Percentiles rank a stretch among this genome's conserved stretches.
phyloP scores from a whole-genome alignment of 495 filamentous ascomycete species.

The Amniculicola lignicola region DNA sequence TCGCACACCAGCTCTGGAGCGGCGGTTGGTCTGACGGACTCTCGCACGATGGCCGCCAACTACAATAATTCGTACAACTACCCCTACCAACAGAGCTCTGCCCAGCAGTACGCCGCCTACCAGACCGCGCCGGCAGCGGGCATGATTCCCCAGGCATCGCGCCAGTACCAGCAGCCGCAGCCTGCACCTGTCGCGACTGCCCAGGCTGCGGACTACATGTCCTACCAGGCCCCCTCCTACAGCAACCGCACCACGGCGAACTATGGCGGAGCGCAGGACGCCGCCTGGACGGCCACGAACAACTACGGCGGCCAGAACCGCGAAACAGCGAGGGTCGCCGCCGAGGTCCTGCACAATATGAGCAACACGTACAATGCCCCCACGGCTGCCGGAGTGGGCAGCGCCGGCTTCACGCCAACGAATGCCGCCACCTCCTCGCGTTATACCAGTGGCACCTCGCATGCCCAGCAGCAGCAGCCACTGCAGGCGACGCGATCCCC shows the following conservation, averaged over 20 bases:
- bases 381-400: not conserved
- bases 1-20: not conserved
- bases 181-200: constrained; percentile 6
- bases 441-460: constrained; percentile 14
- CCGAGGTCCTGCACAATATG: constrained; percentile 29
- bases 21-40: not conserved
- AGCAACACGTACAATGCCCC: constrained; percentile 27
- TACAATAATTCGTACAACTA: constrained; percentile 20
- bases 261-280: constrained; percentile 15
- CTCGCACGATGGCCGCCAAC: constrained; percentile 6
- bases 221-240: constrained; percentile 17
- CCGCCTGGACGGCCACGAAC: constrained; percentile 13
- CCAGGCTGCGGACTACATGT: constrained; percentile 28
- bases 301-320: constrained; percentile 14
- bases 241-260: not conserved
- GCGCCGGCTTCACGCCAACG: constrained; percentile 15
- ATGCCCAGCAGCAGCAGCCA: constrained; percentile 8
- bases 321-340: constrained; percentile 15
- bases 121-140: constrained; percentile 16
- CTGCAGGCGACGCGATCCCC: constrained; percentile 4
- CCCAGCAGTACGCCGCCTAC: constrained; percentile 19
- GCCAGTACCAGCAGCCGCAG: constrained; percentile 15
- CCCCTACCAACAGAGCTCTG: constrained; percentile 21
- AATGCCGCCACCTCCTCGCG: constrained; percentile 5
- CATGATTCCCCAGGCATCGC: constrained; percentile 3